phyloP scores from a whole-genome alignment of 495 filamentous ascomycete species.

The Xylaria scruposa region DNA sequence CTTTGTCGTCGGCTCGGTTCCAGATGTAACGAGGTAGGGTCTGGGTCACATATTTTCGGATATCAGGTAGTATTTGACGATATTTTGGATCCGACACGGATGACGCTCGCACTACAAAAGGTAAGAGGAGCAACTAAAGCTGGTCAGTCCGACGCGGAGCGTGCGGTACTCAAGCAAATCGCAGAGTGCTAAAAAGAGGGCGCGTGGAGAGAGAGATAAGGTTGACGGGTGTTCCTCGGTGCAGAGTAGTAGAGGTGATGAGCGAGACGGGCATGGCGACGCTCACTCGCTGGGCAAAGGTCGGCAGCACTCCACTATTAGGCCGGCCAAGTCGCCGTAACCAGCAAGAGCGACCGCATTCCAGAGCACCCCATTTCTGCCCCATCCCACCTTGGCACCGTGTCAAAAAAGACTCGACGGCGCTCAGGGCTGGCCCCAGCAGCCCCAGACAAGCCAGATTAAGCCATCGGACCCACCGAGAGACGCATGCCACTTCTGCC shows the following conservation, averaged over 20 bases:
- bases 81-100: neutral
- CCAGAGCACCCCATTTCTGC: conserved; percentile 42
- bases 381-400: conserved; percentile 43
- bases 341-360: conserved; percentile 35
- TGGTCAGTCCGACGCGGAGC: conserved; percentile 17
- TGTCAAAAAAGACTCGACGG: conserved; percentile 12
- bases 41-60: conserved; percentile 6
- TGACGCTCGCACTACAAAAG: conserved; percentile 4
- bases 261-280: conserved; percentile 26
- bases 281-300: conserved; percentile 38
- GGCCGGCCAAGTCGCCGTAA: conserved; percentile 61
- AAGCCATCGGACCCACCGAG: conserved; percentile 26
- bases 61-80: neutral
- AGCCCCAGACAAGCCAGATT: conserved; percentile 23
- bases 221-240: conserved; percentile 24
- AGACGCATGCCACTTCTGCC: conserved; percentile 11
- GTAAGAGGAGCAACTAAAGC: conserved; percentile 5
- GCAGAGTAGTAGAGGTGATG: conserved; percentile 16
- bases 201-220: conserved; percentile 11
- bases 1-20: neutral
- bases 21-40: conserved; percentile 12
- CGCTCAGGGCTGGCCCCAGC: conserved; percentile 14
- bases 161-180: neutral
- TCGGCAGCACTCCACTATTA: conserved; percentile 59
- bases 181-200: conserved; percentile 6